phyloP scores from a whole-genome alignment of 164 flowering plant species.

The Aristolochia fimbriata region DNA sequence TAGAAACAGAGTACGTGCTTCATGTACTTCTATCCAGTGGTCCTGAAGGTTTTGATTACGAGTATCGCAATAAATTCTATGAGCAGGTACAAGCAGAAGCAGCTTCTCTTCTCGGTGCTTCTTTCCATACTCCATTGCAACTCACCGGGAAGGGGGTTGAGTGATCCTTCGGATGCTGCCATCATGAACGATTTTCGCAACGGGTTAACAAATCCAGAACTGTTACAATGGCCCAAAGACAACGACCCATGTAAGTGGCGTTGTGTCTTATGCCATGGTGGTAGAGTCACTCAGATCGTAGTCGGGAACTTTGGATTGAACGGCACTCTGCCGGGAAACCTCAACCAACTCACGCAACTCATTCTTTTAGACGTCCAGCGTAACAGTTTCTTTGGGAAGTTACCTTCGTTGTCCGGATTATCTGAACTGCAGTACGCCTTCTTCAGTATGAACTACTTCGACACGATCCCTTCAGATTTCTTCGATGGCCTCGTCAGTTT shows the following conservation, averaged over 20 bases:
- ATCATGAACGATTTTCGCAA: slow-evolving; percentile 48
- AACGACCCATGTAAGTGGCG: slow-evolving; percentile 71
- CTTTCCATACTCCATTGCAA: too few species aligned
- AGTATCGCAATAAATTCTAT: too few species aligned
- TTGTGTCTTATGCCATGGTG: slow-evolving; percentile 60
- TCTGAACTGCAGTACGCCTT: slow-evolving; percentile 42
- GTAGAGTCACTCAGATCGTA: slow-evolving; percentile 67
- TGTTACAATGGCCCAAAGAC: slow-evolving; percentile 57
- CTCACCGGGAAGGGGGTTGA: too few species aligned
- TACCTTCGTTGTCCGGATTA: slow-evolving; percentile 65
- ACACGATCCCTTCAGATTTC: slow-evolving; percentile 63
- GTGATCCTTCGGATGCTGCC: slow-evolving; percentile 48
- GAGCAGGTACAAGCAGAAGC: too few species aligned
- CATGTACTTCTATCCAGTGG: too few species aligned
- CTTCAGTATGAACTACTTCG: slow-evolving; percentile 53
- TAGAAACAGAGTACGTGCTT: too few species aligned
- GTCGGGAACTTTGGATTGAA: slow-evolving; percentile 41
- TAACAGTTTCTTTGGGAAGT: slow-evolving; percentile 44
- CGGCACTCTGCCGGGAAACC: slow-evolving; percentile 54
- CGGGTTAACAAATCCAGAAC: slow-evolving; percentile 65
- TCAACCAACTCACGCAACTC: slow-evolving; percentile 51
- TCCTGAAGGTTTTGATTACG: too few species aligned
- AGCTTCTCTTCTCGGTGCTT: too few species aligned
- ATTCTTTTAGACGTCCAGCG: slow-evolving; percentile 52
- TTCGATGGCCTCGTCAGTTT: slow-evolving; percentile 41